Evolutionary conservation across 2,329 filamentous ascomycete species (phyloP).

Genomic region (Cercospora brassicicola): DNA sequence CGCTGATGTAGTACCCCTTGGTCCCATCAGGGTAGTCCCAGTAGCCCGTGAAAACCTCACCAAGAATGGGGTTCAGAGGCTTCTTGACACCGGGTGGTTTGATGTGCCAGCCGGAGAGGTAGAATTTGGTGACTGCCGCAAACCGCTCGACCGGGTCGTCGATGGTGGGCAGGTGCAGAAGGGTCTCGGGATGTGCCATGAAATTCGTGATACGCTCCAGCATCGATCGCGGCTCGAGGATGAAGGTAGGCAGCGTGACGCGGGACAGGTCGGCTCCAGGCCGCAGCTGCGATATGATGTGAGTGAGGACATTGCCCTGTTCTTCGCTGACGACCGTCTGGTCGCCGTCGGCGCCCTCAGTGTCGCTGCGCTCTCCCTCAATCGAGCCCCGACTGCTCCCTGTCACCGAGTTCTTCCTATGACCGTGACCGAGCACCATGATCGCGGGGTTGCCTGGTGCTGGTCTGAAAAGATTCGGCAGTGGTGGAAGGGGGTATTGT

Average conservation of each 20-base stretch:
- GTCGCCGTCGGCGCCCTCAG: slow-evolving; percentile 41
- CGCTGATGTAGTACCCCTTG: slow-evolving; percentile 89
- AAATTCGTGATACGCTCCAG: slow-evolving; percentile 99
- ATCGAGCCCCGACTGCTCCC: slow-evolving; percentile 46
- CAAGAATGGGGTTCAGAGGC: slow-evolving; percentile 91
- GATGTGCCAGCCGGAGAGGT: slow-evolving; percentile 98
- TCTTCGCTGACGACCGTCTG: slow-evolving; percentile 84
- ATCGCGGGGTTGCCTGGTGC: slow-evolving; percentile 16
- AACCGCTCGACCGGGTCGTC: slow-evolving; percentile 89
- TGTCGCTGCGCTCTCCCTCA: slow-evolving; percentile 45
- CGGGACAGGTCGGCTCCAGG: slow-evolving; percentile 93
- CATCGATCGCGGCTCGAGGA: slow-evolving; percentile 96
- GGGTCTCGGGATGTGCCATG: slow-evolving; percentile 97
- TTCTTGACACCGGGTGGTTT: slow-evolving; percentile 98
- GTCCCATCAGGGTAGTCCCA: slow-evolving; percentile 82
- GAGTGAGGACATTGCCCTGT: slow-evolving; percentile 92
- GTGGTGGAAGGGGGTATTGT: slow-evolving; percentile 2
- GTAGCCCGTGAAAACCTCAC: slow-evolving; percentile 91
- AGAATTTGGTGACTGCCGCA: slow-evolving; percentile 94
- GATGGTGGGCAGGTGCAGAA: slow-evolving; percentile 81
- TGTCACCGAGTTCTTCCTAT: slow-evolving; percentile 49
- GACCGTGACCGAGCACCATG: slow-evolving; percentile 54
- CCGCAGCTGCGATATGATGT: slow-evolving; percentile 95
- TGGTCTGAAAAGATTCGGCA: slow-evolving; percentile 5
- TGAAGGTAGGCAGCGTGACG: slow-evolving; percentile 94